Evolutionary conservation across 129 eudicot species (phyloP).

Genomic region (Rutidosis leptorrhynchoides): DNA sequence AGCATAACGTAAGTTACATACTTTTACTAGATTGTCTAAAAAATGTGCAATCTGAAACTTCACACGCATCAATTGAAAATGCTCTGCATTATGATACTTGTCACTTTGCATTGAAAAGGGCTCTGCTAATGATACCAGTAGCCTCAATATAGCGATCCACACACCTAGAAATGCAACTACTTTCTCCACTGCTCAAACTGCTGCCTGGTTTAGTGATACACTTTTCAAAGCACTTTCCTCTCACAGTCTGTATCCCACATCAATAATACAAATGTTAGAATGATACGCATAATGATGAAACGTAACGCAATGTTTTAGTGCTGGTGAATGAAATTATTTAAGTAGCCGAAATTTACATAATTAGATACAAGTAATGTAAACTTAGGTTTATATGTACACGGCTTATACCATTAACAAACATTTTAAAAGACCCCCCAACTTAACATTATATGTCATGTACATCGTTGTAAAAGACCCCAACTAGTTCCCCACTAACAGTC

Average conservation of each 20-base stretch:
- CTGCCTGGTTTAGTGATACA: constrained; percentile 91
- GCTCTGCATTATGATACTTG: constrained; percentile 3
- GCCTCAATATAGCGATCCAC: constrained; percentile 82
- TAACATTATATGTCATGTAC: too few relatives aligned
- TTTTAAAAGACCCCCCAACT: too few relatives aligned
- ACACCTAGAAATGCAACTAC: constrained; percentile 81
- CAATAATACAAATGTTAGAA: neutral
- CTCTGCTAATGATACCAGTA: constrained; percentile 54
- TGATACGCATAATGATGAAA: too few relatives aligned
- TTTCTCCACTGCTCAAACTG: constrained; percentile 82
- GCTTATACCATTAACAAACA: neutral
- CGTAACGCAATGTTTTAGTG: neutral
- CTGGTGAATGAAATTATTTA: neutral
- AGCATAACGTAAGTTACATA: constrained; percentile 22
- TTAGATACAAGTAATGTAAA: neutral
- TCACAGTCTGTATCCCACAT: constrained; percentile 57
- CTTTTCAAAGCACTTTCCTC: constrained; percentile 95
- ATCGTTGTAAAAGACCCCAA: too few relatives aligned
- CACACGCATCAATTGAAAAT: constrained; percentile 9
- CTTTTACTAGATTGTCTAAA: constrained; percentile 3
- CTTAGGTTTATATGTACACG: neutral
- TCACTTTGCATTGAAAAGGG: constrained; percentile 47
- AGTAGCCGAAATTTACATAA: neutral
- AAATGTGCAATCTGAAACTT: neutral
- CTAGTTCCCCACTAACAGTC: too few relatives aligned